A percentile compares a stretch with the other conserved stretches of the same genome.
phyloP scores from a whole-genome alignment of 129 eudicot genomes.

The Centella asiatica region DNA sequence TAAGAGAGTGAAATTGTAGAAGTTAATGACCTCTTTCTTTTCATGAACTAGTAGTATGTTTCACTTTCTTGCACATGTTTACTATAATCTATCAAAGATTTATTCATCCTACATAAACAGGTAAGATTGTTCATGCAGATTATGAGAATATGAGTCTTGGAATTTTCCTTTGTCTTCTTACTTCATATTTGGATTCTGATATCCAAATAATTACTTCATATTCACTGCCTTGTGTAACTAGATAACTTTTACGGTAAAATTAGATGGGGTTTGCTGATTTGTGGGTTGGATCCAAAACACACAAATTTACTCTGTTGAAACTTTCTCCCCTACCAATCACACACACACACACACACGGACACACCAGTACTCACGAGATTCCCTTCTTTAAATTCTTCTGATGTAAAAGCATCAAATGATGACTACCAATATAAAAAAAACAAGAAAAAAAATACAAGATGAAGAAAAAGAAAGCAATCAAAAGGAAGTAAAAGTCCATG shows the following conservation, averaged over 20 bases:
- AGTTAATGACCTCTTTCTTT: background rate
- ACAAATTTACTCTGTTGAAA: background rate
- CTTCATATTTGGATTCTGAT: background rate
- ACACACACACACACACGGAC: background rate
- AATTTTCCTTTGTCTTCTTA: background rate
- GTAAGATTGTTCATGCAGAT: background rate
- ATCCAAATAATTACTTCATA: too few relatives aligned
- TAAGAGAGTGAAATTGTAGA: background rate
- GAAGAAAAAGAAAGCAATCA: constrained; percentile 19
- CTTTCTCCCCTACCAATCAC: constrained; percentile 1
- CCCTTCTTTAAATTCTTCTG: constrained; percentile 34
- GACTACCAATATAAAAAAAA: constrained; percentile 22
- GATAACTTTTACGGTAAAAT: background rate
- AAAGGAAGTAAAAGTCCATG: constrained; percentile 22
- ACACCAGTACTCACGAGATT: constrained; percentile 8
- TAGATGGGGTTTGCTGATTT: too few relatives aligned
- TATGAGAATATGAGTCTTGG: background rate
- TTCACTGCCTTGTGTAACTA: background rate
- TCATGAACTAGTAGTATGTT: background rate
- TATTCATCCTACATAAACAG: background rate
- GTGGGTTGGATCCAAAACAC: background rate
- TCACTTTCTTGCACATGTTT: background rate
- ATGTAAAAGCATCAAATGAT: constrained; percentile 28
- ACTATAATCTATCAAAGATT: background rate
- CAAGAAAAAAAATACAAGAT: background rate